phyloP scores from a whole-genome alignment of 1,139 yeast species.

The Suhomyces anneliseae region DNA sequence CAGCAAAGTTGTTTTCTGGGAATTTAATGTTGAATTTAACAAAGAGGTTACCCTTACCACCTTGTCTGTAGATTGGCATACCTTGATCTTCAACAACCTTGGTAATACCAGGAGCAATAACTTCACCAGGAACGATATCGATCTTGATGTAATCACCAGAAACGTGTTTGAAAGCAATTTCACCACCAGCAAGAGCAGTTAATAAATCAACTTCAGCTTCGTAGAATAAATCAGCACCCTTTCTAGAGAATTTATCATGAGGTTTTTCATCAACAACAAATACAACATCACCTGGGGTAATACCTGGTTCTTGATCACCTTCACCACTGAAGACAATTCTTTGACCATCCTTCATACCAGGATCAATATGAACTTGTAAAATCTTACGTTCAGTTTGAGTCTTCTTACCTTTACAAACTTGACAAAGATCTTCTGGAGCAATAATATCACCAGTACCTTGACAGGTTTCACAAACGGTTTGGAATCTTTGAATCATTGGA shows the following conservation, averaged over 20 bases:
- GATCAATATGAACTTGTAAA: slow-evolving; percentile 90
- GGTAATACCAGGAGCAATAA: slow-evolving; percentile 77
- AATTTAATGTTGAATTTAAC: slow-evolving; percentile 70
- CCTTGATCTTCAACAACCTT: slow-evolving; percentile 92
- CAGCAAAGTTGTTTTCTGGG: slow-evolving; percentile 64
- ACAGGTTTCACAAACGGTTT: slow-evolving; percentile 91
- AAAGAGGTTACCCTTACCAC: slow-evolving; percentile 73
- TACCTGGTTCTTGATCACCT: slow-evolving; percentile 96
- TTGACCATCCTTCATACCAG: slow-evolving; percentile 97
- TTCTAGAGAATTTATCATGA: slow-evolving; percentile 78
- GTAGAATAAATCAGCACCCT: slow-evolving; percentile 83
- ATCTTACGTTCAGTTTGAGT: slow-evolving; percentile 86
- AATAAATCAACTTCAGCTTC: slow-evolving; percentile 87
- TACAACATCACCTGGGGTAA: slow-evolving; percentile 94
- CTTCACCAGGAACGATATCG: slow-evolving; percentile 86
- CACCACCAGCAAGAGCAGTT: slow-evolving; percentile 97
- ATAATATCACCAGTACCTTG: slow-evolving; percentile 89
- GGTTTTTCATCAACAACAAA: slow-evolving; percentile 89
- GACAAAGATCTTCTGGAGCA: slow-evolving; percentile 88
- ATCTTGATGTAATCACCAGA: slow-evolving; percentile 88
- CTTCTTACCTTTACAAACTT: slow-evolving; percentile 85
- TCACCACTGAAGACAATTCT: slow-evolving; percentile 89
- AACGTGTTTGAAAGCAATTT: slow-evolving; percentile 78
- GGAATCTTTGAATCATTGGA: slow-evolving; percentile 98
- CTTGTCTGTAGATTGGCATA: slow-evolving; percentile 84